Base-by-base conservation (phyloP, 2,329 filamentous ascomycete species). In the Ophiostoma triangulosporum region DNA sequence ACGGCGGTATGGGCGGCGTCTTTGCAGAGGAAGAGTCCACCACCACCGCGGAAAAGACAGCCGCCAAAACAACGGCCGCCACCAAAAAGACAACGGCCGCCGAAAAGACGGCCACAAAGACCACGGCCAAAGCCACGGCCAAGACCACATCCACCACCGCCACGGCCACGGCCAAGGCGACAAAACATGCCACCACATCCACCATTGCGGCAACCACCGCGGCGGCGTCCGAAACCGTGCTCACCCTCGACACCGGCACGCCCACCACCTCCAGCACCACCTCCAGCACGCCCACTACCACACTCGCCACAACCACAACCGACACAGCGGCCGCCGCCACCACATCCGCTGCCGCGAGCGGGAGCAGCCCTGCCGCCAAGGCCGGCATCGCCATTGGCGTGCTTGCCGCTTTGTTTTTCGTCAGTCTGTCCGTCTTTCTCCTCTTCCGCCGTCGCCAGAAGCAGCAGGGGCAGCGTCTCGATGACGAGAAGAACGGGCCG, bases 341-440 rank as follows among this genome's bases (percentile, higher is more conserved):
- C 3, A 26, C 57, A 31, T 6, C 32, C 1, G 36, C 40, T 14
- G 14, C 50, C 24, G 24, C 32, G 31, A 15, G 24, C 12, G 52
- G 52, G 40, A 55, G 52, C 33, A 56, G 51, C 51, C 4, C 57
- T 64, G 75, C 54, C 64, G 75, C 69, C 29, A 93, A 88, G 68
- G 90, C 88, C 43, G 93, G 93, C 56, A 78, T 96, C 57, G 88
- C 84, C 6, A 82, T 96, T 64, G 90, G 89, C 62, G 80, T 94
- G 48, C 69, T 96, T 31, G 73, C 84, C 6, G 79, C 78, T 49
- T 61, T 95, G 26, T 77, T 83, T 31, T 67, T 83, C 2, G 65
- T 93, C 26, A 78, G 81, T 29, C 71, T 81, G n/a, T 65, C 86
- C 22, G 73, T 86, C 20, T 84, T 88, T 64, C 81, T 94, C 66